Evolutionary conservation across 495 filamentous ascomycete species (phyloP), one percentile per base, ranked within the genome.

Genomic region (Penicillium mononematosum): DNA sequence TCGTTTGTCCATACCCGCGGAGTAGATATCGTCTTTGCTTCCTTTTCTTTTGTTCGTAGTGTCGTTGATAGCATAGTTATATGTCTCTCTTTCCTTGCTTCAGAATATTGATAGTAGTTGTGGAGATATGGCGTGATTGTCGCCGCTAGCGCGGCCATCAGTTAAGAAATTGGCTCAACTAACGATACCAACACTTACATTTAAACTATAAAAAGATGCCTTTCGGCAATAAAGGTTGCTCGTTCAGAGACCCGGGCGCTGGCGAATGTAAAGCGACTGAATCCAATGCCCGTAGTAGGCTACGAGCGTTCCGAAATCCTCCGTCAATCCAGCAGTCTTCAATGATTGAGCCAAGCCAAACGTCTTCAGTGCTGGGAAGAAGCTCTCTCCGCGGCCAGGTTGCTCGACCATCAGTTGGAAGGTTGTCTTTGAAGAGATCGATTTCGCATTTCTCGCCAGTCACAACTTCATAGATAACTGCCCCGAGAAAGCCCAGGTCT

Each of bases 261-360:
- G 38, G 6, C n/a, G 38, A 19, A 9, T 9, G 17, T 60, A 51
- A 17, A 14, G 2, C 43, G 42, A 62, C 31, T 20, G 52, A 58
- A 59, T 62, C 45, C 43, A 69, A 52, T 55, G 64, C 69, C 45
- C 39, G 55, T 34, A 60, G 25, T 10, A 73, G 42, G 32, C 44
- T 47, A 25, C 62, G 58, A n/a, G 63, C 68, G 22, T 22, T 66
- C n/a, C 49, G 32, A 56, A 70, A 65, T 53, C 27, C 34, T 39
- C 63, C 55, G 14, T 51, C 34, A 9, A 50, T 14, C 69, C 67
- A 72, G 56, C 69, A 70, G 22, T 55, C 55, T 52, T 74, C 62
- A 52, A 74, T 67, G 12, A 69, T 63, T 45, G 27, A 43, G 39
- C 61, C 71, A 53, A 74, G 58, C 67, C 63, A 67, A 22, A 72